phyloP scores from a whole-genome alignment of 768 basidiomycete genomes.

The Suillus bovinus region DNA sequence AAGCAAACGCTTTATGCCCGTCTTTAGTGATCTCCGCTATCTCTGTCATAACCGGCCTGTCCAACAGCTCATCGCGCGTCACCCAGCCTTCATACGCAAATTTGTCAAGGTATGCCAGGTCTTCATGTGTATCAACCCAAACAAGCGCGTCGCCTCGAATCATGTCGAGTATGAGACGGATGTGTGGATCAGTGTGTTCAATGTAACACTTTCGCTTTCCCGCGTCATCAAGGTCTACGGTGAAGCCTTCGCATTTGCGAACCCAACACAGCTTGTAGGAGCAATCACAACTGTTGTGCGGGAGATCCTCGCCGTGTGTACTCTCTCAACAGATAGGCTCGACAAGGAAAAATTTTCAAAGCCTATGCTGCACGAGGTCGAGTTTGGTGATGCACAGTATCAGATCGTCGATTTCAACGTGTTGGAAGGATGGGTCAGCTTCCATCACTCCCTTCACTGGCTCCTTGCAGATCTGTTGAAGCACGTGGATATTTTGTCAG shows the following conservation, averaged over 20 bases:
- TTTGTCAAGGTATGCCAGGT: slow-evolving; percentile 80
- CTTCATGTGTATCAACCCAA: slow-evolving; percentile 93
- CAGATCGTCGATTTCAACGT: slow-evolving; percentile 79
- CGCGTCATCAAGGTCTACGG: slow-evolving; percentile 90
- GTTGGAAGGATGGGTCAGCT: slow-evolving; percentile 80
- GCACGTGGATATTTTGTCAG: slow-evolving; percentile 68
- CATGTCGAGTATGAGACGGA: slow-evolving; percentile 98
- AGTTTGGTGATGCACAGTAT: slow-evolving; percentile 60
- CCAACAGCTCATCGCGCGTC: slow-evolving; percentile 72
- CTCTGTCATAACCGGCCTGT: slow-evolving; percentile 81
- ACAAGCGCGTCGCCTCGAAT: slow-evolving; percentile 73
- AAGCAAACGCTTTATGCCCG: slow-evolving; percentile 93
- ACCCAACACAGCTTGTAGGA: slow-evolving; percentile 56
- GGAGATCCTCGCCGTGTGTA: slow-evolving; percentile 72
- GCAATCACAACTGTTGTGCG: slow-evolving; percentile 71
- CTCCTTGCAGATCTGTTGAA: slow-evolving; percentile 87
- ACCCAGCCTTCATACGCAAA: slow-evolving; percentile 64
- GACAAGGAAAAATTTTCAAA: slow-evolving; percentile 66
- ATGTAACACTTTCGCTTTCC: slow-evolving; percentile 87
- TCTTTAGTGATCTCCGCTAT: slow-evolving; percentile 89
- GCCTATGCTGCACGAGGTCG: slow-evolving; percentile 63
- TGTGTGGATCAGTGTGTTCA: slow-evolving; percentile 95
- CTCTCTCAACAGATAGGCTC: slow-evolving; percentile 62
- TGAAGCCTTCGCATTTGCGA: slow-evolving; percentile 69
- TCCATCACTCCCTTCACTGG: slow-evolving; percentile 93